Base-by-base conservation (phyloP, 2,329 filamentous ascomycete species). In the Chaetomiaceae sp. region DNA sequence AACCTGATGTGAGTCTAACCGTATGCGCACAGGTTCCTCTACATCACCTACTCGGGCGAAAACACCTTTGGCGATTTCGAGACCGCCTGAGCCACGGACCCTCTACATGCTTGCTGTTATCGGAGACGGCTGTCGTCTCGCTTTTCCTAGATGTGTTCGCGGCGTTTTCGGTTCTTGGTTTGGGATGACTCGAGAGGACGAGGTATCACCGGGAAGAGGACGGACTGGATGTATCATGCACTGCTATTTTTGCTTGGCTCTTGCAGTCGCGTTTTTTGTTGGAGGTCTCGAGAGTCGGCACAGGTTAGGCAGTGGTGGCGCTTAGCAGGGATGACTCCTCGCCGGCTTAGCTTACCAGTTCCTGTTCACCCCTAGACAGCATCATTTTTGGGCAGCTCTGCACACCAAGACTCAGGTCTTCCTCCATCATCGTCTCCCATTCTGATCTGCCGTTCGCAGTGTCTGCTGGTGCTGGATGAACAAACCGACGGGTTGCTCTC, bases 21-120 rank as follows among this genome's bases (percentile, higher is more conserved):
- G 20, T 8, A 20, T 57, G 11, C 48, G 30, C 48, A 34, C 66
- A 90, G 89, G 46, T 96, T 97, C 80, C 81, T 99, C 56, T 99
- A 99, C 79, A 99, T 99, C 77, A 97, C 92, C 65, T 96, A 96
- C 81, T 97, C 92, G 46, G 94, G 94, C 75, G 94, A 97, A 84
- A 99, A 97, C 81, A 99, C 94, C 51, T 99, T 99, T 69, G 94
- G 94, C 68, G 69, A 59, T 37, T 71, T 71, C 57, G 68, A 77
- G 66, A 67, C 67, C 54, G 68, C 64, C 48, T 74, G 66, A 69
- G 58, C 37, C 29, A 44, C 10, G 33, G 25, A 38, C 16, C 14
- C 41, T n/a, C 29, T 27, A 44, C 18, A 13, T 41, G n/a, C 53
- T 51, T 54, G 36, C 30, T 36, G 42, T 43, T n/a, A 6, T 32